These are phyloP conservation scores for Mortierella sp. DNA, from an alignment of 371 early-diverging fungal genomes.

Conservation along the genomic window DNA sequence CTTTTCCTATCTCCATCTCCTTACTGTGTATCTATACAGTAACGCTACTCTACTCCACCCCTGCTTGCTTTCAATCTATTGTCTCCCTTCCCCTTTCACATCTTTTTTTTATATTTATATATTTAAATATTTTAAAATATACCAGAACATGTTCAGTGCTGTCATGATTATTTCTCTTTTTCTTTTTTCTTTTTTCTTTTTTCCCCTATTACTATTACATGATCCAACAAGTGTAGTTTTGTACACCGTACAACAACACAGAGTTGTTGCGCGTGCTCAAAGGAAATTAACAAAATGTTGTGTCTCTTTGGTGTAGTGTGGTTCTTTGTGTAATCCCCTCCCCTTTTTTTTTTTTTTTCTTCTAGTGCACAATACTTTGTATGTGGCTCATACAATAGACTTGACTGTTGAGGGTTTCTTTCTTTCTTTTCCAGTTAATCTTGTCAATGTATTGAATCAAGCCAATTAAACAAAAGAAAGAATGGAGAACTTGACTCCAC, in stretches of 20 bases:
- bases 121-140: too few species aligned
- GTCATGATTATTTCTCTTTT: not conserved
- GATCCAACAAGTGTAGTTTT: not conserved
- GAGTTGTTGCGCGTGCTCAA: not conserved
- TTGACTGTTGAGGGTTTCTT: too few species aligned
- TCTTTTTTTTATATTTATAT: not conserved
- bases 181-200: not conserved
- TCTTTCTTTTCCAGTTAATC: too few species aligned
- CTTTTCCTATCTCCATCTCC: slow-evolving; percentile 11
- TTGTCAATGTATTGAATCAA: too few species aligned
- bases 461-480: too few species aligned
- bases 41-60: not conserved
- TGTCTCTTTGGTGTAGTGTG: slow-evolving; percentile 1
- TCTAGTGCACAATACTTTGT: not conserved
- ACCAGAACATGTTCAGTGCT: too few species aligned
- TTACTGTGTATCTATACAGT: slow-evolving; percentile 24
- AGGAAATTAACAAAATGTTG: too few species aligned
- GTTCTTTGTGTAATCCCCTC: slow-evolving; percentile 5
- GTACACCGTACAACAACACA: not conserved
- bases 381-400: too few species aligned
- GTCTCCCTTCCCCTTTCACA: too few species aligned
- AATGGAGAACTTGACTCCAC: too few species aligned
- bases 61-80: slow-evolving; percentile 1
- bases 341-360: too few species aligned
- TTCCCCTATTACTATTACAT: slow-evolving; percentile 10